Conservation (phyloP, 257 asterid genomes). For the Cinchona pubescens region DNA sequence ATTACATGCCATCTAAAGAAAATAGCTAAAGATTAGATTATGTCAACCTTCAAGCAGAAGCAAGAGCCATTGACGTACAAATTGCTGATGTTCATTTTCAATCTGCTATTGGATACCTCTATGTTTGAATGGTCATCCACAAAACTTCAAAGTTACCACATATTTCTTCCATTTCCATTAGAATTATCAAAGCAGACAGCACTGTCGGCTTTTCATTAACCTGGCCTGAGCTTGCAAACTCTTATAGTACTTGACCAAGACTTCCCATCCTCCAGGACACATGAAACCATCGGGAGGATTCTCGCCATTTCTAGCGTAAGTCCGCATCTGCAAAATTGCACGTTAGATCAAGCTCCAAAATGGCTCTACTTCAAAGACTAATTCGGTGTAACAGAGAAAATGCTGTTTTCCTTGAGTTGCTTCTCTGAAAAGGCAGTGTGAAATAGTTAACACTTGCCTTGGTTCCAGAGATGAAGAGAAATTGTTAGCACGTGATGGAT, state of each 20-base stretch:
- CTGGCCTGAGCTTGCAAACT: slow-evolving; percentile 76
- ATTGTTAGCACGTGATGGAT: slow-evolving; percentile 76
- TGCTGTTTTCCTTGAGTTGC: neutral
- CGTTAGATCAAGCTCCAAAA: neutral
- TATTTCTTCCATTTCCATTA: slow-evolving; percentile 9
- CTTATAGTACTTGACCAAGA: slow-evolving; percentile 66
- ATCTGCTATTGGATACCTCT: neutral
- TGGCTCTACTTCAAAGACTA: neutral
- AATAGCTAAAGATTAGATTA: neutral
- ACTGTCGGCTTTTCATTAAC: slow-evolving; percentile 41
- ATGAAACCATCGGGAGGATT: slow-evolving; percentile 82
- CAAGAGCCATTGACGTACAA: neutral
- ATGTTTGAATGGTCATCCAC: slow-evolving; percentile 12
- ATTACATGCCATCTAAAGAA: neutral
- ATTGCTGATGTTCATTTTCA: slow-evolving; percentile 8
- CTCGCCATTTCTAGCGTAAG: slow-evolving; percentile 69
- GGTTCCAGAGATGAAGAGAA: slow-evolving; percentile 84
- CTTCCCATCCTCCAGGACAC: slow-evolving; percentile 88
- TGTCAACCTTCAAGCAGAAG: slow-evolving; percentile 6
- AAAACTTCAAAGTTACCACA: slow-evolving; percentile 8
- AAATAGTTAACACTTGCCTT: slow-evolving; percentile 38
- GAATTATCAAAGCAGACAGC: slow-evolving; percentile 32
- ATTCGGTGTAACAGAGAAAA: neutral
- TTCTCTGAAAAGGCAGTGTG: neutral
- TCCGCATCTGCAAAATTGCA: slow-evolving; percentile 52